Conservation (phyloP, 495 filamentous ascomycete species). For the Beverwykella pulmonaria region DNA sequence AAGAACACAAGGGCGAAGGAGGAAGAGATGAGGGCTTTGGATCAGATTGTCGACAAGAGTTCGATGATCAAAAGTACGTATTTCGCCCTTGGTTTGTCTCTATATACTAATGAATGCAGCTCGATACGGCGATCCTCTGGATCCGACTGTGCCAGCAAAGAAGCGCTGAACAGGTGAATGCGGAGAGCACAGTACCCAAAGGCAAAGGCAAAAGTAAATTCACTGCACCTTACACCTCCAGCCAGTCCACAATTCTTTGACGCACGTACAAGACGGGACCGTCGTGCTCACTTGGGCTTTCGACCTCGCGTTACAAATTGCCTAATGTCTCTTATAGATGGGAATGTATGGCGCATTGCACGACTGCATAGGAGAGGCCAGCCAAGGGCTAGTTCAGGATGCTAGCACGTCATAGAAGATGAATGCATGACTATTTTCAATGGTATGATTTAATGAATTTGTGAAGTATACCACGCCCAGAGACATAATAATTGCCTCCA, state of each 20-base stretch:
- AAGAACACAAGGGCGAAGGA: constrained; percentile 51
- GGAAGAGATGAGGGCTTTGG: constrained; percentile 43
- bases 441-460: not conserved
- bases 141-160: constrained; percentile 22
- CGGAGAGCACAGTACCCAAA: not conserved
- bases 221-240: not conserved
- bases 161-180: not conserved
- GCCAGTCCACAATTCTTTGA: not conserved
- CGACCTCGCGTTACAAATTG: too few relatives aligned
- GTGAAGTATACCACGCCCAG: not conserved
- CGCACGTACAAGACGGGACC: not conserved
- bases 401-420: not conserved
- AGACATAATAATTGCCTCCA: not conserved
- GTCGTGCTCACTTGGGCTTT: not conserved
- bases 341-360: too few relatives aligned
- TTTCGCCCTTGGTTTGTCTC: not conserved
- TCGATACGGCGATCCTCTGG: constrained; percentile 34
- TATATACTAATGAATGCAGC: constrained; percentile 20
- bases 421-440: not conserved
- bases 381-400: too few relatives aligned
- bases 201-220: not conserved
- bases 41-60: constrained; percentile 42
- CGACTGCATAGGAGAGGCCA: too few relatives aligned
- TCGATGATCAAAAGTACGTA: constrained; percentile 43
- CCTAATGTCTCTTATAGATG: too few relatives aligned